Base-by-base conservation (phyloP, 441 rosid genomes). In the Erodium trifolium region DNA sequence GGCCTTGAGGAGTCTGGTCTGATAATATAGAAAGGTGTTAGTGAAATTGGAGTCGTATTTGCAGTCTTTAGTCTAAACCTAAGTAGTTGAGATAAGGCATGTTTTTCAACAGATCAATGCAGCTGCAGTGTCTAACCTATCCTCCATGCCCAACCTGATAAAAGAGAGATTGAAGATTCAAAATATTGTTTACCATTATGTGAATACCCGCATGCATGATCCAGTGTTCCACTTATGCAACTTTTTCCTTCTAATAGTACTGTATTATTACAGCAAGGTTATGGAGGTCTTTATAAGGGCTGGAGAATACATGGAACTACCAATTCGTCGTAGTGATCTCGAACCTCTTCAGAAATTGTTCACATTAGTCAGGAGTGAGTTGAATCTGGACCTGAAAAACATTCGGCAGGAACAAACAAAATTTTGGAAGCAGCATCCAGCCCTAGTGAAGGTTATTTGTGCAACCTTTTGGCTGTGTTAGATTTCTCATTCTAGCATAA, bases 391-490 rank as follows among this genome's bases (percentile, higher is more conserved):
- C 63, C 63, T 57, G 11, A 57, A 57, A 57, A 57, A 57, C 27
- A 57, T 57, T 57, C 63, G 63, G 2, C 63, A 57, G 63, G 63
- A 57, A 57, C 63, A 57, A 57, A 7, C 63, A 17, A 57, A 57
- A 14, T 57, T 57, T 57, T 57, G 63, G 63, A 57, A 57, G 63
- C 63, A 57, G 63, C 63, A 57, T 57, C 63, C 63, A 17, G 63
- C 63, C 12, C 29, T 57, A 57, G 63, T 57, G 11, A 57, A 57
- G 63, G 63, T 57, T 10, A 57, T 57, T 5, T 7, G 63, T 18
- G 63, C 29, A 18, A 57, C 29, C 63, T 57, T 18, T 57, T 51
- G 57, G 57, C 57, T n/a, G 5, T 57, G 29, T 17, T 57, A 53
- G 63, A 23, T 5, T 2, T 57, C 27, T 18, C 10, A 17, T 57